A percentile compares a stretch with the other conserved stretches of the same genome.
Conservation (phyloP, 164 flowering plant species). For the Chimonanthus praecox region DNA sequence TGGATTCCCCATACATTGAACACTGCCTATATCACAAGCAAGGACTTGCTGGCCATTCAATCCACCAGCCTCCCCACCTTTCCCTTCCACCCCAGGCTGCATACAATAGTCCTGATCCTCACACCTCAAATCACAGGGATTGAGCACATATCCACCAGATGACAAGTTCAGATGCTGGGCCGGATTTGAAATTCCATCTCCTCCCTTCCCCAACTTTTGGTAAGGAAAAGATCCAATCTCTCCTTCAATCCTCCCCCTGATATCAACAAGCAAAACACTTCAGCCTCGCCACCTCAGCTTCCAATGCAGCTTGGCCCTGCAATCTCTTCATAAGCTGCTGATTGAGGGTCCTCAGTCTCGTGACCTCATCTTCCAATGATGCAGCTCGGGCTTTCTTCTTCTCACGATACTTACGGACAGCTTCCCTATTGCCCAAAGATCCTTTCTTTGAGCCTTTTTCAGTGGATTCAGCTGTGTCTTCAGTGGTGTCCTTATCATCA, state of each 20-base stretch:
- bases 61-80: conserved; percentile 26
- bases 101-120: conserved; percentile 69
- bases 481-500: conserved; percentile 52
- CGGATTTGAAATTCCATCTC: conserved; percentile 21
- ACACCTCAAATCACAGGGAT: conserved; percentile 71
- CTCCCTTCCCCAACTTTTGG: conserved; percentile 33
- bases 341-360: conserved; percentile 53
- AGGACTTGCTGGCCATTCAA: conserved; percentile 41
- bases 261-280: conserved; percentile 94
- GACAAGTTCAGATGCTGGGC: conserved; percentile 15
- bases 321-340: conserved; percentile 80
- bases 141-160: conserved; percentile 41
- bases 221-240: conserved; percentile 96
- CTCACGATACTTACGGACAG: conserved; percentile 94
- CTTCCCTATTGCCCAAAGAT: conserved; percentile 79
- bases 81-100: conserved; percentile 41
- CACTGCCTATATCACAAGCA: conserved; percentile 58
- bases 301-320: conserved; percentile 83
- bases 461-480: conserved; percentile 71
- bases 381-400: conserved; percentile 90
- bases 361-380: conserved; percentile 86
- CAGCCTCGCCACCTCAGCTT: conserved; percentile 82
- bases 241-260: conserved; percentile 96
- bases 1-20: conserved; percentile 47
- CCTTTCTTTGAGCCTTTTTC: conserved; percentile 65